Evolutionary conservation across 2,329 filamentous ascomycete genomes (phyloP).

Genomic region (Arthrobotrys musiformis): DNA sequence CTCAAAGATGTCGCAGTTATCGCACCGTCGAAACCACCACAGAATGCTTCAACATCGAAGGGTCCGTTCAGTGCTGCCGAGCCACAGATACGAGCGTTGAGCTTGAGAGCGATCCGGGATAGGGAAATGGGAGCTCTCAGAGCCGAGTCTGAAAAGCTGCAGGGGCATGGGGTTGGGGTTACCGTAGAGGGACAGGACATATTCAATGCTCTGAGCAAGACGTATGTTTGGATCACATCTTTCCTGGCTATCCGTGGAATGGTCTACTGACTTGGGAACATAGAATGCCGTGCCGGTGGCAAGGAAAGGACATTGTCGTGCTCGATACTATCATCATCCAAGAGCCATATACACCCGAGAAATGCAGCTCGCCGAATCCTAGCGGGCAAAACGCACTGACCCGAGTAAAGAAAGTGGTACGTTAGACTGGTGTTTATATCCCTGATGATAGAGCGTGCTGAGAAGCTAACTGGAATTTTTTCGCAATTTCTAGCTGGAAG

Average conservation of each 20-base stretch:
- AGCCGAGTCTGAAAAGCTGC: conserved; percentile 55
- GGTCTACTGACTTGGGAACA: conserved; percentile 1
- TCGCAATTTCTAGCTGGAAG: conserved; percentile 32
- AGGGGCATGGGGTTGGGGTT: conserved; percentile 58
- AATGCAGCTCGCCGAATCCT: conserved; percentile 45
- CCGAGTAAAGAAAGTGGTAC: conserved; percentile 59
- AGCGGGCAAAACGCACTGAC: conserved; percentile 57
- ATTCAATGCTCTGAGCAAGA: conserved; percentile 58
- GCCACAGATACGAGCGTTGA: conserved; percentile 57
- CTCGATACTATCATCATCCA: conserved; percentile 58
- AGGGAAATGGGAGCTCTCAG: conserved; percentile 34
- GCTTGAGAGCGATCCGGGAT: conserved; percentile 54
- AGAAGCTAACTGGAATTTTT: background rate
- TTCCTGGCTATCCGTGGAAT: background rate
- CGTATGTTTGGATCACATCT: conserved; percentile 47
- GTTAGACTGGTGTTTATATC: conserved; percentile 22
- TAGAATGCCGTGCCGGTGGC: conserved; percentile 59
- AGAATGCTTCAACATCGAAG: conserved; percentile 36
- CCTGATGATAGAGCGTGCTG: background rate
- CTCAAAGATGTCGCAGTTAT: conserved; percentile 59
- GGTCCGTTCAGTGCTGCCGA: conserved; percentile 57
- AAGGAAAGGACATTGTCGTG: conserved; percentile 59
- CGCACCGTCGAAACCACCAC: conserved; percentile 32
- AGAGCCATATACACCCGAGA: conserved; percentile 57
- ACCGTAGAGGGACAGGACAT: conserved; percentile 59